Conservation (phyloP, 805 yeast species). For the Debaryomyces hansenii region DNA sequence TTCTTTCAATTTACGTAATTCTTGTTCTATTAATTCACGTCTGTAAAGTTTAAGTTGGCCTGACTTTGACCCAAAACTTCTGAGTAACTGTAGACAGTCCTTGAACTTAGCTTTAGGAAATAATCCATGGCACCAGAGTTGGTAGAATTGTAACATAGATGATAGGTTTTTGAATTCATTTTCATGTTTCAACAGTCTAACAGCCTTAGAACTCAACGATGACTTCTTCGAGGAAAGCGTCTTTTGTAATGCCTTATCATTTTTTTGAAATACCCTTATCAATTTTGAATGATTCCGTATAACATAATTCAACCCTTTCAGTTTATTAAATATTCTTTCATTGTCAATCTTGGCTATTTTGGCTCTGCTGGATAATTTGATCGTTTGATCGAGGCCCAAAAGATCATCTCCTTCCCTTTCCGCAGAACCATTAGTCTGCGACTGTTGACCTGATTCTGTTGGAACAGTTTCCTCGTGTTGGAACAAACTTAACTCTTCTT, state of each 20-base stretch:
- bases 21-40: slow-evolving; percentile 26
- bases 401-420: slow-evolving; percentile 15
- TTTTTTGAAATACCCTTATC: slow-evolving; percentile 21
- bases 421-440: not conserved
- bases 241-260: slow-evolving; percentile 24
- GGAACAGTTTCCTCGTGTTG: slow-evolving; percentile 2
- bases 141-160: slow-evolving; percentile 40
- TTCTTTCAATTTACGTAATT: slow-evolving; percentile 22
- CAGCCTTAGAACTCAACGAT: slow-evolving; percentile 1
- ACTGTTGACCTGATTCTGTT: not conserved
- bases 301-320: slow-evolving; percentile 34
- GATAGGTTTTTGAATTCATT: slow-evolving; percentile 35
- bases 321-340: slow-evolving; percentile 33
- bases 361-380: slow-evolving; percentile 31
- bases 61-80: slow-evolving; percentile 47
- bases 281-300: slow-evolving; percentile 30
- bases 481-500: slow-evolving; percentile 8
- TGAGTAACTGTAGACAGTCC: slow-evolving; percentile 61
- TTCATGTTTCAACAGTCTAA: slow-evolving; percentile 22
- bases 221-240: slow-evolving; percentile 7
- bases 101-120: slow-evolving; percentile 79
- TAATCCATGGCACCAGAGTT: slow-evolving; percentile 50
- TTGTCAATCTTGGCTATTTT: slow-evolving; percentile 40
- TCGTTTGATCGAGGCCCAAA: slow-evolving; percentile 36
- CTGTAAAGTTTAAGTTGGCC: slow-evolving; percentile 35